These are phyloP conservation scores for Pythium rhizo-oryzae DNA, from an alignment of 352 stramenopile genomes.

Conservation along the genomic window DNA sequence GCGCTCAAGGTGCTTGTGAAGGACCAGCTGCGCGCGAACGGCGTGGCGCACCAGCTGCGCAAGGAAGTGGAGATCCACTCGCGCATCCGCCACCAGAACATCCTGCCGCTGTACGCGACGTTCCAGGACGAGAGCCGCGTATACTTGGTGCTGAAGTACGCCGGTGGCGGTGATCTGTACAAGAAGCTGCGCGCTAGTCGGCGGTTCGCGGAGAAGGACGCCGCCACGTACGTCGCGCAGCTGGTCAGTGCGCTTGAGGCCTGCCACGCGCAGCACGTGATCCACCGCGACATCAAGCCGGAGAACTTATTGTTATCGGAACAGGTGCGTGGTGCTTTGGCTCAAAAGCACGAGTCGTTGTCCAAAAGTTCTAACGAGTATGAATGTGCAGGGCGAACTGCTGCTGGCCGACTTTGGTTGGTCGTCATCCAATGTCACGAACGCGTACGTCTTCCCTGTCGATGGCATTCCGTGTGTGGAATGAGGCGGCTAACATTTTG, in stretches of 20 bases:
- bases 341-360: neutral
- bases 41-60: slow-evolving; percentile 76
- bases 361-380: neutral
- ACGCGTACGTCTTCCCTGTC: slow-evolving; percentile 42
- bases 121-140: slow-evolving; percentile 84
- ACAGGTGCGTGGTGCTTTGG: slow-evolving; percentile 1
- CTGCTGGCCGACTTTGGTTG: slow-evolving; percentile 99
- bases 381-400: slow-evolving; percentile 79
- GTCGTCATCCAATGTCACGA: slow-evolving; percentile 90
- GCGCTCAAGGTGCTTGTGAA: slow-evolving; percentile 93
- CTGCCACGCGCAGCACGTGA: slow-evolving; percentile 82
- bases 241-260: slow-evolving; percentile 68
- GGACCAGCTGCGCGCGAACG: slow-evolving; percentile 65
- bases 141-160: slow-evolving; percentile 90
- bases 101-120: slow-evolving; percentile 84
- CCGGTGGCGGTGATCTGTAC: slow-evolving; percentile 82
- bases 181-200: slow-evolving; percentile 68
- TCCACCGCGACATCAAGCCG: slow-evolving; percentile 96
- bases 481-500: neutral
- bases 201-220: slow-evolving; percentile 56
- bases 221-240: slow-evolving; percentile 70
- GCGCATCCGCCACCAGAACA: slow-evolving; percentile 86
- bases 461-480: neutral
- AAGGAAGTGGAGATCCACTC: slow-evolving; percentile 94
- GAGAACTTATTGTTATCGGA: slow-evolving; percentile 92